These are phyloP conservation scores for Botrytis elliptica DNA, from an alignment of 2,329 filamentous ascomycete genomes.

Conservation along the genomic window DNA sequence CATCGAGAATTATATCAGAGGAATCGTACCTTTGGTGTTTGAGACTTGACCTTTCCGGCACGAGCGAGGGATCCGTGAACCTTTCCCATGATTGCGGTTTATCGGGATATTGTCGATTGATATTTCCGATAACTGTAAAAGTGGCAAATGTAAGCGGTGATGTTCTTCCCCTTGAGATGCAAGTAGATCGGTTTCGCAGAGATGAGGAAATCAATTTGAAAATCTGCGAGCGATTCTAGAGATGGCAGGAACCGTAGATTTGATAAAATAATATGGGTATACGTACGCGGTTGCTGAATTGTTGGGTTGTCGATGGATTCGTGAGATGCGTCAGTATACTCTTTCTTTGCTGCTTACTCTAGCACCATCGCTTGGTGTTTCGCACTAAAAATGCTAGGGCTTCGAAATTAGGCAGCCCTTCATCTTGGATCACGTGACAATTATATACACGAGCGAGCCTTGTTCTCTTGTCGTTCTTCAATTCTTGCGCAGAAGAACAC, in stretches of 20 bases:
- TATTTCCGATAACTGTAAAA: conserved; percentile 34
- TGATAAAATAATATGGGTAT: conserved; percentile 14
- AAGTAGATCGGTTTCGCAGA: background rate
- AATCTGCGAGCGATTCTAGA: conserved; percentile 10
- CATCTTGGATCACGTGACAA: background rate
- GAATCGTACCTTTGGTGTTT: conserved; percentile 78
- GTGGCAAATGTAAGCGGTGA: conserved; percentile 26
- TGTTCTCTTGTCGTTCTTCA: background rate
- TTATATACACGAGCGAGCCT: background rate
- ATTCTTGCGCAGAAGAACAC: background rate
- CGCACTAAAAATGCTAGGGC: conserved; percentile 14
- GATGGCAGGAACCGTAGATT: background rate
- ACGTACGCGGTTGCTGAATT: conserved; percentile 21
- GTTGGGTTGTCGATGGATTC: conserved; percentile 17
- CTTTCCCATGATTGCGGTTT: conserved; percentile 74
- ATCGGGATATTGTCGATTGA: conserved; percentile 33
- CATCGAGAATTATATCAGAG: conserved; percentile 23
- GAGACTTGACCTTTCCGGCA: conserved; percentile 98
- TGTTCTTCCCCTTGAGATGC: background rate
- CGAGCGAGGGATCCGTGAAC: conserved; percentile 92
- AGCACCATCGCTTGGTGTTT: conserved; percentile 11
- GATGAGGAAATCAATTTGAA: background rate
- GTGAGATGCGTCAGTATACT: background rate
- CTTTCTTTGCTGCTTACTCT: conserved; percentile 1
- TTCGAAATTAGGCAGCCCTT: conserved; percentile 16